Conservation (phyloP, 768 basidiomycete species). For the Trametopsis cervina region DNA sequence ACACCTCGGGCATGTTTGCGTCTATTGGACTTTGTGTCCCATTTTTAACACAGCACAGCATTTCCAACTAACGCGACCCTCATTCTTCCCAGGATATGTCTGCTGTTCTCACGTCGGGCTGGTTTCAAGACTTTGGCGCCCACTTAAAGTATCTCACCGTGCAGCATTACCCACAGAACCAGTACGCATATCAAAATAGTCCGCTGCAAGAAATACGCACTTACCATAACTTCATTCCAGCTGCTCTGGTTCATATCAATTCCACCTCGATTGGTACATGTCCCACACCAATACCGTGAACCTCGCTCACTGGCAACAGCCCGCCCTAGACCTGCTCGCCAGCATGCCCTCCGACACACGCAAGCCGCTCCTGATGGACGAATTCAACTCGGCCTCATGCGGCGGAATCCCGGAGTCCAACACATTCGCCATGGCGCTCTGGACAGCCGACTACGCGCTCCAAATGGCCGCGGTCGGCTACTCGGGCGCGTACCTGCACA, state of each 20-base stretch:
- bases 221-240: too few species aligned
- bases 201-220: constrained; percentile 17
- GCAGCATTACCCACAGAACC: constrained; percentile 49
- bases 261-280: constrained; percentile 35
- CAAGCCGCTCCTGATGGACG: constrained; percentile 39
- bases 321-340: constrained; percentile 32
- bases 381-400: constrained; percentile 49
- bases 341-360: constrained; percentile 26
- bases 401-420: constrained; percentile 44
- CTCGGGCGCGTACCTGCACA: constrained; percentile 43
- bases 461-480: constrained; percentile 44
- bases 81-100: constrained; percentile 31
- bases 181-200: constrained; percentile 17
- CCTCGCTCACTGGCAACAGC: constrained; percentile 37
- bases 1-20: too few species aligned
- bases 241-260: constrained; percentile 27
- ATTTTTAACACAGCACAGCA: too few species aligned
- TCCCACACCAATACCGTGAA: constrained; percentile 39
- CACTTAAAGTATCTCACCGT: constrained; percentile 43
- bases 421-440: constrained; percentile 44
- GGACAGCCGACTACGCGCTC: constrained; percentile 46
- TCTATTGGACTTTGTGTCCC: too few species aligned
- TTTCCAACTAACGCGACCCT: too few species aligned
- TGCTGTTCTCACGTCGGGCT: constrained; percentile 35
- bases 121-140: constrained; percentile 28